Conservation (phyloP, 2,329 filamentous ascomycete species). For the Blastomyces emzantsi region DNA sequence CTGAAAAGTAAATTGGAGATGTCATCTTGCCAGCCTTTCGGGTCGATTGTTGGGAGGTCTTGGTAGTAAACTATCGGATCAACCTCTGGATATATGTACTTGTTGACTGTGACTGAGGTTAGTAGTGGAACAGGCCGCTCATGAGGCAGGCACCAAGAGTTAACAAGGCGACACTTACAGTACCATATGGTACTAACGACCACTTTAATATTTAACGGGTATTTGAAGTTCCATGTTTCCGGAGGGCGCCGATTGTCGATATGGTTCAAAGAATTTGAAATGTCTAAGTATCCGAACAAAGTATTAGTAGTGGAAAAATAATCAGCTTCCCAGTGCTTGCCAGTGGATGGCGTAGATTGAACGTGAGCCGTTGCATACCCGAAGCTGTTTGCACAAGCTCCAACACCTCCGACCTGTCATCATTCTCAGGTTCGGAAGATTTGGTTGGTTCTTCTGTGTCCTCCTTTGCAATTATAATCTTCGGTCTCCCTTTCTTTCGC, state of each 20-base stretch:
- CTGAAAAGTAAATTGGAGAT: conserved; percentile 13
- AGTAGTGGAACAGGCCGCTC: neutral
- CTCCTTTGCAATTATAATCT: conserved; percentile 12
- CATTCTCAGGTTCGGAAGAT: neutral
- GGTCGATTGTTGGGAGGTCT: conserved; percentile 9
- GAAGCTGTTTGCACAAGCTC: conserved; percentile 3
- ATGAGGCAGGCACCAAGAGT: neutral
- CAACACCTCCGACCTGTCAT: neutral
- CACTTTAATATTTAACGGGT: conserved; percentile 13
- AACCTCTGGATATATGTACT: conserved; percentile 15
- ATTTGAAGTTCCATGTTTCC: conserved; percentile 7
- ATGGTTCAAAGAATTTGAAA: neutral
- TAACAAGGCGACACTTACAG: conserved; percentile 10
- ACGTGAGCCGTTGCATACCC: neutral
- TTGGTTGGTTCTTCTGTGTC: conserved; percentile 1
- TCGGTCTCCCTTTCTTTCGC: conserved; percentile 16
- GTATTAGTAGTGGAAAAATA: neutral
- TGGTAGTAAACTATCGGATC: conserved; percentile 15
- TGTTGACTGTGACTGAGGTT: conserved; percentile 12
- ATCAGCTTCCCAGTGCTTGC: neutral
- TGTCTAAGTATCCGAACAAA: neutral
- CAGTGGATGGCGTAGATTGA: neutral
- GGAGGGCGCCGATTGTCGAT: conserved; percentile 3
- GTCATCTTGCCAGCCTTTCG: conserved; percentile 15
- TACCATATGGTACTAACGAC: conserved; percentile 16